These are phyloP conservation scores for Brettanomyces naardenensis DNA, from an alignment of 805 yeast genomes.

Conservation along the genomic window DNA sequence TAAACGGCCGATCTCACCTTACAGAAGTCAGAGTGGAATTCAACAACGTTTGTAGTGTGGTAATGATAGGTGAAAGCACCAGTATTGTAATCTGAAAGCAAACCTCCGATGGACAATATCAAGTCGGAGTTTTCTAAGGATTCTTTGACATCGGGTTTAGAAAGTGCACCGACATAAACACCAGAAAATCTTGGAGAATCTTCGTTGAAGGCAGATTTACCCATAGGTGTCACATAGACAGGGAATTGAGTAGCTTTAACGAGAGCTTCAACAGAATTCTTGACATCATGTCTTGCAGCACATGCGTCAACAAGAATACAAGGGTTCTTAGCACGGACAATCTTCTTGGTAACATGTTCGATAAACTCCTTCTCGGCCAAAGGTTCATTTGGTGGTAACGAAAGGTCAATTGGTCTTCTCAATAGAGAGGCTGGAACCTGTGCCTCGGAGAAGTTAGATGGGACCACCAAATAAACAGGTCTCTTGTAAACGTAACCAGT, in stretches of 20 bases:
- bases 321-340: conserved; percentile 58
- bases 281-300: conserved; percentile 69
- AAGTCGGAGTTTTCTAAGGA: conserved; percentile 71
- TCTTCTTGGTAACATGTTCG: conserved; percentile 41
- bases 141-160: conserved; percentile 62
- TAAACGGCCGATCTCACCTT: conserved; percentile 62
- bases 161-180: conserved; percentile 77
- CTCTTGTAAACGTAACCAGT: conserved; percentile 65
- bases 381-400: conserved; percentile 47
- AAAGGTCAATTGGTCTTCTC: conserved; percentile 57
- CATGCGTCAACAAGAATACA: conserved; percentile 80
- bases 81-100: conserved; percentile 83
- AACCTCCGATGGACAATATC: conserved; percentile 72
- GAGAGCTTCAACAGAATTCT: conserved; percentile 52
- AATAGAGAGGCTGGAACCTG: conserved; percentile 49
- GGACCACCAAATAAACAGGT: conserved; percentile 78
- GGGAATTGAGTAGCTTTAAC: conserved; percentile 70
- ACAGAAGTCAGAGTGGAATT: conserved; percentile 71
- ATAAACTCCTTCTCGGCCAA: conserved; percentile 60
- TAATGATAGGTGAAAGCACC: conserved; percentile 77
- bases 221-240: conserved; percentile 84
- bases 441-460: conserved; percentile 71
- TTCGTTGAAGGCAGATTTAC: conserved; percentile 75
- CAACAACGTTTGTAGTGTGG: conserved; percentile 67
- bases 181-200: conserved; percentile 70